Base-by-base conservation (phyloP, 2,329 filamentous ascomycete species). In the Endocalyx cinctus region DNA sequence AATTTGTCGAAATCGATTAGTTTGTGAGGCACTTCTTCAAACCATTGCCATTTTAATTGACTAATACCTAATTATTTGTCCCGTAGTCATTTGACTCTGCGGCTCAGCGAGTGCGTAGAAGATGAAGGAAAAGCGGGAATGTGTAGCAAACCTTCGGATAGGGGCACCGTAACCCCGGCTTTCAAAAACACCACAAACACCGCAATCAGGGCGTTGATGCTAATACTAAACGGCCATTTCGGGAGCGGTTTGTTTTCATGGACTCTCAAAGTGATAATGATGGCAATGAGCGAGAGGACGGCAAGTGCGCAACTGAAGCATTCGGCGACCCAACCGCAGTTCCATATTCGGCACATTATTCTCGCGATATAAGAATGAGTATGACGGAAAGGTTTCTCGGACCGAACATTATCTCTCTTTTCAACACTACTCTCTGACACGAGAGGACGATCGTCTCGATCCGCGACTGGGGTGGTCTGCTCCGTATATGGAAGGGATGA, bases 271-370 rank as follows among this genome's bases (percentile, higher is more conserved):
- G 13, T 33, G 12, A 34, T 17, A 10, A 39, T 15, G 7, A 37
- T 42, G 7, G 39, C 31, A 7, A 30, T 3, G 4, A 42, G 31
- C 10, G 36, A 31, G 6, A 29, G 18, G 22, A 37, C 17, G 3
- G 33, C 26, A 5, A 42, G 25, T 5, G 5, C 6, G 27, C 27
- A 29, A 4, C 33, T 28, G 10, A 39, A 4, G 1, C 6, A 32
- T 16, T 42, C 39, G 3, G 31, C 36, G 6, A 35, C 39, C 36
- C 36, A 42, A 7, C 36, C 39, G 23, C 37, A 33, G n/a, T 33
- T 14, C 34, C 20, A 41, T 6, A 25, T 16, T 7, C 26, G 19
- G 5, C 20, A 17, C 19, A 28, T 14, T 15, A 28, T 28, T 15
- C 26, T n/a, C n/a, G n/a, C n/a, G n/a, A n/a, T n/a, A n/a, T n/a